phyloP scores from a whole-genome alignment of 495 filamentous ascomycete genomes.

The Collariella sp. region DNA sequence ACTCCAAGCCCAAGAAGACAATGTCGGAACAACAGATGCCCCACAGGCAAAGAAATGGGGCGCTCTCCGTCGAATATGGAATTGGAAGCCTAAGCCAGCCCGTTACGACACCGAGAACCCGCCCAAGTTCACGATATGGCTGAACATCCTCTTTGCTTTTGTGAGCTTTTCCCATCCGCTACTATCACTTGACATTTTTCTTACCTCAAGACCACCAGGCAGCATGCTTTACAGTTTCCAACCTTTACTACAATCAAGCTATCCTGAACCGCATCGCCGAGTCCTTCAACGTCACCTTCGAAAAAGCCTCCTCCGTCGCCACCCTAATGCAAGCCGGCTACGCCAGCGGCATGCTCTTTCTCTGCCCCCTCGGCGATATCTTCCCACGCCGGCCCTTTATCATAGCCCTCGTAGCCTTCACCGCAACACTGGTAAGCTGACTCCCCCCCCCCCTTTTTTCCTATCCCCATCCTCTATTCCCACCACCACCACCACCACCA shows the following conservation, averaged over 20 bases:
- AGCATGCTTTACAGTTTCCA: constrained; percentile 48
- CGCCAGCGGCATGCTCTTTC: constrained; percentile 60
- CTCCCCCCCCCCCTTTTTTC: background rate
- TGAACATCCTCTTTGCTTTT: constrained; percentile 28
- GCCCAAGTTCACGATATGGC: constrained; percentile 27
- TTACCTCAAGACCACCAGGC: constrained; percentile 9
- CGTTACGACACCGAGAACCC: constrained; percentile 27
- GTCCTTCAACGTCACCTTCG: constrained; percentile 52
- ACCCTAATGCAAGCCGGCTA: constrained; percentile 79
- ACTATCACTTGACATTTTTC: constrained; percentile 8
- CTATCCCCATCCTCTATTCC: too few relatives aligned
- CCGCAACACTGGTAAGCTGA: constrained; percentile 50
- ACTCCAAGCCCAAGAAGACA: background rate
- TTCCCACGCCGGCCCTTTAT: constrained; percentile 63
- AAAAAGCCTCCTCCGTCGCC: constrained; percentile 52
- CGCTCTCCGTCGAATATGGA: constrained; percentile 3
- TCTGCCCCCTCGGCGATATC: constrained; percentile 74
- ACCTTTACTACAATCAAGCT: constrained; percentile 62
- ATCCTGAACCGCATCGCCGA: constrained; percentile 55
- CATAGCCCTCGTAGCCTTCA: constrained; percentile 54
- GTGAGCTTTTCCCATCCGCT: constrained; percentile 9
- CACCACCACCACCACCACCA: too few relatives aligned
- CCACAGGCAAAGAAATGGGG: background rate
- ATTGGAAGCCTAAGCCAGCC: constrained; percentile 25
- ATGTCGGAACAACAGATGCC: background rate